Conservation (phyloP, 1,284 basidiomycete genomes). For the Leccinum subspadiceum region DNA sequence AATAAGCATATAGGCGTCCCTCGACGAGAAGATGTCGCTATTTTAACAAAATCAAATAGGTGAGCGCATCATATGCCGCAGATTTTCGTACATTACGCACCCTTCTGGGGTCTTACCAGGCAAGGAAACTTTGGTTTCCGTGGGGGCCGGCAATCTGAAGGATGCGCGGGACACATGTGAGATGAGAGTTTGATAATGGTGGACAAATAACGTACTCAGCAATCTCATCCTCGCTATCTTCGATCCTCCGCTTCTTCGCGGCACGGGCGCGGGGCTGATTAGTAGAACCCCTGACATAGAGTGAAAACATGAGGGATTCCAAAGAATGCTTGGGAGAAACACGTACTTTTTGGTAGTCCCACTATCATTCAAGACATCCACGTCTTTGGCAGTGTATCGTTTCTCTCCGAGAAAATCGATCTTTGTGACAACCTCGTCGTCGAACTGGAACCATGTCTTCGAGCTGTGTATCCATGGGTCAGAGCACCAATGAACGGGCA, state of each 20-base stretch:
- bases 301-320: slow-evolving; percentile 6
- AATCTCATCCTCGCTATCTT: slow-evolving; percentile 62
- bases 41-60: slow-evolving; percentile 24
- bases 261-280: slow-evolving; percentile 28
- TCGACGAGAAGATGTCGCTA: slow-evolving; percentile 54
- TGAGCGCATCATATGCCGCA: slow-evolving; percentile 14
- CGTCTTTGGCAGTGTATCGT: slow-evolving; percentile 30
- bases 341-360: slow-evolving; percentile 29
- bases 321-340: neutral
- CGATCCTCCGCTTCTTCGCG: slow-evolving; percentile 44
- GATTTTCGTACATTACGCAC: slow-evolving; percentile 19
- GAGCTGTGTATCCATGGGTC: slow-evolving; percentile 41
- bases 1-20: slow-evolving; percentile 91
- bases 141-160: slow-evolving; percentile 22
- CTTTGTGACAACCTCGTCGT: slow-evolving; percentile 76
- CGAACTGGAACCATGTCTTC: slow-evolving; percentile 84
- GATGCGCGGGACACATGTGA: slow-evolving; percentile 9
- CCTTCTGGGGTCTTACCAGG: slow-evolving; percentile 26
- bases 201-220: slow-evolving; percentile 37
- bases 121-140: slow-evolving; percentile 27
- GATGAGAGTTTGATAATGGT: slow-evolving; percentile 21
- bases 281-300: slow-evolving; percentile 16
- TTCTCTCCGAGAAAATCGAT: slow-evolving; percentile 55
- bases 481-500: slow-evolving; percentile 6
- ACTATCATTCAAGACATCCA: slow-evolving; percentile 27